Evolutionary conservation across 78 protist species (phyloP), one percentile per base, ranked within the genome.

Genomic region (Anaeramoeba ignava): DNA sequence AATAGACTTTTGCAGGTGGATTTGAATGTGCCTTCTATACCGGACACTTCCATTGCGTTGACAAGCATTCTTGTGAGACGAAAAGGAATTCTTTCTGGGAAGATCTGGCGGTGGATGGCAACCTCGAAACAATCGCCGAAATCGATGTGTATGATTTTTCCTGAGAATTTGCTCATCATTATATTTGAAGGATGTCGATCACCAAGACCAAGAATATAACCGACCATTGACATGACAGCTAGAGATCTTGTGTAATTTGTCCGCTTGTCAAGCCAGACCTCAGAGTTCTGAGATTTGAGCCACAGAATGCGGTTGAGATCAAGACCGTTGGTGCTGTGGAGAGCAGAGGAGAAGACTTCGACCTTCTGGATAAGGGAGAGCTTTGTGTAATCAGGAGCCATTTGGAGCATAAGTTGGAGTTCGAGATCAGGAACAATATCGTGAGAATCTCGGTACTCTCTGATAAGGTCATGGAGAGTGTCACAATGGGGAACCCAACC

Each of bases 311-410:
- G 84, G 79, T 93, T 80, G 39, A 98, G 85, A 82, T 98, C 99
- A 38, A 86, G 88, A 36, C 99, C 99, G 41, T 80, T 83, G 17
- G 98, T 95, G 81, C 42, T 31, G 34, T 86, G 88, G 23, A 96
- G 90, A 2, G 96, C 97, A 81, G 90, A 79, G 78, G 90, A 86
- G 83, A 98, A 95, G 12, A 94, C 97, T 78, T 97, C 99, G 12
- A 94, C 92, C 88, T 97, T 97, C 81, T 94, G 93, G 0, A 95
- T 83, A 41, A 93, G 86, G 31, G 97, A 90, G 27, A 94, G 96
- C 78, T 80, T 79, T 68, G 94, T 98, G 88, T 87, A 95, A 86
- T 93, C 95, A 17, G 96, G 90, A 31, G 38, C 3, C 12, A 33
- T 31, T 23, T 82, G 81, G 17, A 83, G 78, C 84, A 85, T 85